These are phyloP conservation scores for Trametes cinnabarina DNA, from an alignment of 768 basidiomycete species.

Conservation along the genomic window DNA sequence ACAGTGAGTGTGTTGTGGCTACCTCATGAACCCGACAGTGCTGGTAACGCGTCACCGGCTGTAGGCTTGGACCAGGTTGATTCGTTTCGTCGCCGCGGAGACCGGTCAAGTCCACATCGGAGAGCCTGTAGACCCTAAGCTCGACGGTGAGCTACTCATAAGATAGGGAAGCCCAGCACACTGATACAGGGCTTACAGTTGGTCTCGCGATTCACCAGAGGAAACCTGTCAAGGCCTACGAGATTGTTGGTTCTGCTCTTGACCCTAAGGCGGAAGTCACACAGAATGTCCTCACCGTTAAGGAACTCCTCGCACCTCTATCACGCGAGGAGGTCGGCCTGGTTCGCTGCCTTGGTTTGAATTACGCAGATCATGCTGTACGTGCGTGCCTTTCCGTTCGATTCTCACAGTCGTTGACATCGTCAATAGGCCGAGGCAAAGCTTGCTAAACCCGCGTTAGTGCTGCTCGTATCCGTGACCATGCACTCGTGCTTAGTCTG, in stretches of 20 bases:
- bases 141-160: conserved; percentile 50
- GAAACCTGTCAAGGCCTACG: conserved; percentile 60
- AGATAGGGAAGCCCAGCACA: background rate
- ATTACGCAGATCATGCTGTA: conserved; percentile 85
- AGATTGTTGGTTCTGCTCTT: conserved; percentile 69
- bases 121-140: conserved; percentile 62
- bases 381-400: conserved; percentile 20
- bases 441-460: conserved; percentile 61
- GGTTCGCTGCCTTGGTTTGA: conserved; percentile 76
- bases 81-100: conserved; percentile 78
- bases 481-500: conserved; percentile 47
- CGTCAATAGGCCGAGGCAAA: conserved; percentile 59
- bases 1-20: conserved; percentile 41
- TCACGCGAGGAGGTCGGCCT: conserved; percentile 61
- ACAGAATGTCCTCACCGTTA: conserved; percentile 62
- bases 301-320: conserved; percentile 67
- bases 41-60: background rate
- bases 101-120: conserved; percentile 74
- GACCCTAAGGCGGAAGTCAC: conserved; percentile 67
- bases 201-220: conserved; percentile 51
- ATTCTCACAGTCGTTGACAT: background rate
- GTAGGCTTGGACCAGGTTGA: conserved; percentile 76
- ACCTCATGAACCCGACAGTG: background rate
- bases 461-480: background rate
- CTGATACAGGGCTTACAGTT: conserved; percentile 39